A percentile compares a stretch with the other conserved stretches of the same genome.
Conservation (phyloP, 495 filamentous ascomycete genomes). For the Hypoxylon rickii region DNA sequence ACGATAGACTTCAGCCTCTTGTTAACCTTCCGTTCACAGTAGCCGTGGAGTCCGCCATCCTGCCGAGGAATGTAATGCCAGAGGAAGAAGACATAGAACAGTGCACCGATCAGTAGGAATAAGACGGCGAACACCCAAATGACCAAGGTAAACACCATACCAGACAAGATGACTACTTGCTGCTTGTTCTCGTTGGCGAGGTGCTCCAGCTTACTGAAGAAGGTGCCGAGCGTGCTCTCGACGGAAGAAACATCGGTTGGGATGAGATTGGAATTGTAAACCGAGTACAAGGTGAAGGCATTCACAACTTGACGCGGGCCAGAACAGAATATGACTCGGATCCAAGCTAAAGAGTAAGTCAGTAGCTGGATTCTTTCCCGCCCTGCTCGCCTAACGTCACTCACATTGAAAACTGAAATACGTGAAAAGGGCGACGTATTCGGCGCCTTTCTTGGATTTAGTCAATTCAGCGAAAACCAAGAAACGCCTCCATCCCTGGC, state of each 20-base stretch:
- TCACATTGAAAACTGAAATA: slow-evolving; percentile 93
- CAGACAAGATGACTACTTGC: slow-evolving; percentile 78
- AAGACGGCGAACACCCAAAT: slow-evolving; percentile 86
- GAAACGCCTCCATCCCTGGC: slow-evolving; percentile 80
- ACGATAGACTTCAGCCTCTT: slow-evolving; percentile 80
- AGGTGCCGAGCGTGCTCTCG: slow-evolving; percentile 59
- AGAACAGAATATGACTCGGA: slow-evolving; percentile 85
- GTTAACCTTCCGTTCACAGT: slow-evolving; percentile 89
- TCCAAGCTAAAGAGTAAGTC: slow-evolving; percentile 65
- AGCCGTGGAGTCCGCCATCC: slow-evolving; percentile 78
- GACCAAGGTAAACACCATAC: slow-evolving; percentile 89
- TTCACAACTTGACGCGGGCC: slow-evolving; percentile 91
- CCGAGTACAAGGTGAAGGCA: slow-evolving; percentile 78
- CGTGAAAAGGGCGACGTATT: slow-evolving; percentile 89
- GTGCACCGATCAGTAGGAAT: slow-evolving; percentile 68
- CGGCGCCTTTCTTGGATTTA: slow-evolving; percentile 85
- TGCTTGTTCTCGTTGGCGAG: slow-evolving; percentile 71
- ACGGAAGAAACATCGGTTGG: slow-evolving; percentile 57
- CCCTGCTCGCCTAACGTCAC: slow-evolving; percentile 19
- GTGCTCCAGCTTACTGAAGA: slow-evolving; percentile 75
- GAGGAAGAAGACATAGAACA: slow-evolving; percentile 85
- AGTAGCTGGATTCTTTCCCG: slow-evolving; percentile 2
- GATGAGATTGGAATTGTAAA: slow-evolving; percentile 67
- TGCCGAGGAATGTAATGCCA: slow-evolving; percentile 82
- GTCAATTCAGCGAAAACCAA: slow-evolving; percentile 92